Evolutionary conservation across 2,329 filamentous ascomycete species (phyloP), one percentile per base, ranked within the genome.

Genomic region (Chaetothyriales sp.): DNA sequence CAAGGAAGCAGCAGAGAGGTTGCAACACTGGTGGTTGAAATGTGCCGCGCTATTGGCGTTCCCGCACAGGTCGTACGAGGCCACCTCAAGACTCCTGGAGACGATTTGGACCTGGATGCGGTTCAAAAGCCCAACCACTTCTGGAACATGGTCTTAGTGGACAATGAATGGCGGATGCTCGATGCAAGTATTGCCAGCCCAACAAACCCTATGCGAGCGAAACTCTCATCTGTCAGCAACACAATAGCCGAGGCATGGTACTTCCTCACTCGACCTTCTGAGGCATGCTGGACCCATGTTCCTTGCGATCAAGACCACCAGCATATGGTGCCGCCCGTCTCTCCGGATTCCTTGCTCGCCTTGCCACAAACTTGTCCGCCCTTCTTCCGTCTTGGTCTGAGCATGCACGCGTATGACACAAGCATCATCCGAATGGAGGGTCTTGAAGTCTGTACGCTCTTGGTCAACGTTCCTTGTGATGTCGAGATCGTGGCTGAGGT

Each of bases 251-350:
- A 98, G 60, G 75, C 75, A 29, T 97, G 88, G 83, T 98, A 89
- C 76, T 98, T 98, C 71, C 78, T 98, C n/a, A 74, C 87, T 1
- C 79, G 86, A 7, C 94, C 94, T 5, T 78, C 83, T 46, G 88
- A 98, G 67, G 80, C 90, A 7, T 97, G 90, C 73, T 98, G 90
- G 76, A 95, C 92, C 1, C 92, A 98, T 67, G 83, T 98, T 19
- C 89, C 92, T 4, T 80, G 95, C 51, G 79, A 88, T 52, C 85
- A 89, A 49, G 77, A 83, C 54, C 89, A 97, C 63, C 92, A 98
- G 66, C 92, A 97, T 64, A 83, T 98, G 51, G 89, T 89, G 54
- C 92, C 92, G 15, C 82, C 89, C 0, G 81, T 95, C 20, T 82
- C 87, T 3, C 84, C 89, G 53, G 89, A 95, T 61, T 80, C 94